Conservation (phyloP, 805 yeast genomes). For the Zygosaccharomyces siamensis region DNA sequence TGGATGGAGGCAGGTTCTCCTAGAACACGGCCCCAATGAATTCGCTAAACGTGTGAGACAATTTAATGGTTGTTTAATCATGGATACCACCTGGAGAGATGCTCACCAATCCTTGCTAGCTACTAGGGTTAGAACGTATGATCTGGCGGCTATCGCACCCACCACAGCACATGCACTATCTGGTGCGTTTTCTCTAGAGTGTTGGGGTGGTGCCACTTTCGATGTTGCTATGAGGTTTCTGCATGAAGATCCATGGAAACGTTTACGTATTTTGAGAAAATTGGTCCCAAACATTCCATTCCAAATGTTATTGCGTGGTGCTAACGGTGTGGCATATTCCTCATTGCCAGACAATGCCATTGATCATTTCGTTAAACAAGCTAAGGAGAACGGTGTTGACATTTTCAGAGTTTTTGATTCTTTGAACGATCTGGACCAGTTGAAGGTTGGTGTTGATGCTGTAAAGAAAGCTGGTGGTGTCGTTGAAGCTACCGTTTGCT, state of each 20-base stretch:
- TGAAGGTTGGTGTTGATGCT: constrained; percentile 96
- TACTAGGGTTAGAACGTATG: constrained; percentile 94
- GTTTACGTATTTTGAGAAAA: constrained; percentile 80
- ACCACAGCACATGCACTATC: constrained; percentile 85
- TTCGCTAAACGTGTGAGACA: constrained; percentile 85
- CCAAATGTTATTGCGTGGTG: constrained; percentile 99
- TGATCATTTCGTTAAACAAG: constrained; percentile 93
- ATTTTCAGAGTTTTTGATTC: constrained; percentile 98
- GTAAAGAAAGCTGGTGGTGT: constrained; percentile 98
- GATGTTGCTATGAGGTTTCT: constrained; percentile 98
- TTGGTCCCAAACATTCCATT: constrained; percentile 97
- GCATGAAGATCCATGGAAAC: constrained; percentile 98
- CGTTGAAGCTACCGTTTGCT: constrained; percentile 96
- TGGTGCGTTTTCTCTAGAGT: constrained; percentile 92
- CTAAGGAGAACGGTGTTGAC: constrained; percentile 94
- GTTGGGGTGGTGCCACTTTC: constrained; percentile 99
- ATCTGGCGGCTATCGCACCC: constrained; percentile 85
- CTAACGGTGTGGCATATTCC: constrained; percentile 98
- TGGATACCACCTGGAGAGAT: constrained; percentile 99
- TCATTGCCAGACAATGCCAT: constrained; percentile 98
- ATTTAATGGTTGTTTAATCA: constrained; percentile 80
- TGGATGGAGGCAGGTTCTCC: constrained; percentile 90
- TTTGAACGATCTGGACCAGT: constrained; percentile 91
- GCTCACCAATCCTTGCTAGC: constrained; percentile 98
- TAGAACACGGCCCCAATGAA: constrained; percentile 80